A percentile compares a stretch with the other conserved stretches of the same genome.
These are phyloP conservation scores for Populus nigra DNA, from an alignment of 345 rosid genomes.

Conservation along the genomic window DNA sequence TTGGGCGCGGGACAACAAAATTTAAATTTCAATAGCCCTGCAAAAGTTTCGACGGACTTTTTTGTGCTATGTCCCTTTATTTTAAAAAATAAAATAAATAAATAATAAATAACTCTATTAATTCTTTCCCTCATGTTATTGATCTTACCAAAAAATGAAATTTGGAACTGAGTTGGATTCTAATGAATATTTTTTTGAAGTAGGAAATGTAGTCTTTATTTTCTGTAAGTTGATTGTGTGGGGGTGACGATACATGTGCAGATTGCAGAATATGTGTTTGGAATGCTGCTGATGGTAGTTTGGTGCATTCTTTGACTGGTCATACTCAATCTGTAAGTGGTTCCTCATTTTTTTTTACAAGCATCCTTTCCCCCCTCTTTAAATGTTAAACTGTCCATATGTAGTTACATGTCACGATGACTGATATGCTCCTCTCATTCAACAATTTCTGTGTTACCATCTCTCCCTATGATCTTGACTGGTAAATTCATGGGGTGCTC, in stretches of 20 bases:
- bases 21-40: not conserved
- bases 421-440: not conserved
- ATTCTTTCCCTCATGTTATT: not conserved
- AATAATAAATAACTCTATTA: not conserved
- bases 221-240: not conserved
- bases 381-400: not conserved
- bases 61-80: not conserved
- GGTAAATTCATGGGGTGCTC: not conserved
- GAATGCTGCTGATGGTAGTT: constrained; percentile 97
- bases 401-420: not conserved
- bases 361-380: not conserved
- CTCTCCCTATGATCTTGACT: not conserved
- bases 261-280: constrained; percentile 99
- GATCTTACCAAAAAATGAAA: not conserved
- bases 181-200: not conserved
- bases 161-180: not conserved
- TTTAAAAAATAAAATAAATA: too few species aligned
- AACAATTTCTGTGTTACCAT: not conserved
- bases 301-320: constrained; percentile 96
- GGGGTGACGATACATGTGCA: constrained; percentile 31
- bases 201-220: not conserved
- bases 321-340: constrained; percentile 89
- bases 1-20: not conserved
- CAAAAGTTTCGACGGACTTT: not conserved
- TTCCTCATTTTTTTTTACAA: constrained; percentile 1